phyloP scores from a whole-genome alignment of 2,329 filamentous ascomycete species.

The Cordyceps pruinosa region DNA sequence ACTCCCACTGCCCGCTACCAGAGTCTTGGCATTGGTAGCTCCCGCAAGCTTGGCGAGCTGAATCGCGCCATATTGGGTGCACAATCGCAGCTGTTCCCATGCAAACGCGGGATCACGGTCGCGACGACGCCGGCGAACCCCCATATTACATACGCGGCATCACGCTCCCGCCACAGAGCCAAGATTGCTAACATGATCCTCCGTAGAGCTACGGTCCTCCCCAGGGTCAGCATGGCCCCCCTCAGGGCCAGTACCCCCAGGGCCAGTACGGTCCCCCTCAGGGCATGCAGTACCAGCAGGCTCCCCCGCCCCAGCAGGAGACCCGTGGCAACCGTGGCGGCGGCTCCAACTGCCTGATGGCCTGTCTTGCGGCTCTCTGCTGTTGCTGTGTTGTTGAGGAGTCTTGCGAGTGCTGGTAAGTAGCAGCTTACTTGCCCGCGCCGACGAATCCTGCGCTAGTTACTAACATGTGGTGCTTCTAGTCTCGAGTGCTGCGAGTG shows the following conservation, averaged over 20 bases:
- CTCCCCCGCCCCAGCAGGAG: slow-evolving; percentile 25
- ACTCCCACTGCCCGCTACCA: background rate
- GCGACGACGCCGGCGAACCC: background rate
- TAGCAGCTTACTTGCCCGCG: slow-evolving; percentile 10
- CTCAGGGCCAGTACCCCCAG: slow-evolving; percentile 25
- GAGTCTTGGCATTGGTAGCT: background rate
- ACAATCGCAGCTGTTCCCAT: background rate
- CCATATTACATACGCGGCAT: background rate
- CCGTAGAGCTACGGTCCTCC: slow-evolving; percentile 25
- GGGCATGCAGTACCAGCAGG: slow-evolving; percentile 39
- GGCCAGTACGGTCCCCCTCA: slow-evolving; percentile 33
- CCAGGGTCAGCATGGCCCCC: slow-evolving; percentile 18
- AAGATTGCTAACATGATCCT: background rate
- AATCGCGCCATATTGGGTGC: background rate
- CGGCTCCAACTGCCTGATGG: slow-evolving; percentile 37
- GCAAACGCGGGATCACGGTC: background rate
- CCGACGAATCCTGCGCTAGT: slow-evolving; percentile 10
- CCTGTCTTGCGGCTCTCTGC: slow-evolving; percentile 42
- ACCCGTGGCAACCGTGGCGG: slow-evolving; percentile 26
- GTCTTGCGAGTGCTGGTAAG: slow-evolving; percentile 44
- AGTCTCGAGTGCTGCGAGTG: slow-evolving; percentile 38
- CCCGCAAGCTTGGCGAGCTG: background rate
- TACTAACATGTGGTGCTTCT: background rate
- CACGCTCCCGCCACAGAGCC: background rate
- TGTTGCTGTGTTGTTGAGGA: slow-evolving; percentile 46